Percentiles rank a stretch among this genome's conserved stretches.
These are phyloP conservation scores for Puccinellia tenuiflora DNA, from an alignment of 176 grass and related monocot species.

Conservation along the genomic window DNA sequence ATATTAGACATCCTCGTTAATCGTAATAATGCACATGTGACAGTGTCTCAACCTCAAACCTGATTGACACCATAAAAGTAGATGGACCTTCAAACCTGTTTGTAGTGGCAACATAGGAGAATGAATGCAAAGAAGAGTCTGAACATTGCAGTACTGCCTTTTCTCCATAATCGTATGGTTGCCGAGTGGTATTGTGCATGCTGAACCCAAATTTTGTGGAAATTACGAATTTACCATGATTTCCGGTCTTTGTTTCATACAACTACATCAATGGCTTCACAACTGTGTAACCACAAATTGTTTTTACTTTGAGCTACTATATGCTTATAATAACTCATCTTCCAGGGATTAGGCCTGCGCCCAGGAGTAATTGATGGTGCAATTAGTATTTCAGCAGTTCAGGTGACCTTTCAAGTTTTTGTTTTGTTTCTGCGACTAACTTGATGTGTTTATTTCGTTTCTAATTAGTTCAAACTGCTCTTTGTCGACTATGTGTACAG, in stretches of 20 bases:
- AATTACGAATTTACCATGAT: background rate
- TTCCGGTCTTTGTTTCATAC: background rate
- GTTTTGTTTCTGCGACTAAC: background rate
- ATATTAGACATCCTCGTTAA: background rate
- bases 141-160: background rate
- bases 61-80: background rate
- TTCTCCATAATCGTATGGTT: background rate
- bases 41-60: background rate
- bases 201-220: background rate
- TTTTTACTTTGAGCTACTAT: conserved; percentile 17
- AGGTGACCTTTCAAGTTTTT: conserved; percentile 36
- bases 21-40: background rate
- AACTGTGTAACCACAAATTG: background rate
- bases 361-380: conserved; percentile 93
- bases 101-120: background rate
- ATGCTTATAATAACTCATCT: conserved; percentile 2
- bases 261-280: background rate
- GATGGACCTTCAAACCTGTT: background rate
- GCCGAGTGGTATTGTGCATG: background rate
- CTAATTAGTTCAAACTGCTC: background rate
- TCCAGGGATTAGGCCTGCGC: conserved; percentile 80
- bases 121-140: background rate
- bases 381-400: conserved; percentile 94
- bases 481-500: conserved; percentile 35
- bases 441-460: background rate